Evolutionary conservation across 768 basidiomycete genomes (phyloP).

Genomic region (Crucibulum laeve): DNA sequence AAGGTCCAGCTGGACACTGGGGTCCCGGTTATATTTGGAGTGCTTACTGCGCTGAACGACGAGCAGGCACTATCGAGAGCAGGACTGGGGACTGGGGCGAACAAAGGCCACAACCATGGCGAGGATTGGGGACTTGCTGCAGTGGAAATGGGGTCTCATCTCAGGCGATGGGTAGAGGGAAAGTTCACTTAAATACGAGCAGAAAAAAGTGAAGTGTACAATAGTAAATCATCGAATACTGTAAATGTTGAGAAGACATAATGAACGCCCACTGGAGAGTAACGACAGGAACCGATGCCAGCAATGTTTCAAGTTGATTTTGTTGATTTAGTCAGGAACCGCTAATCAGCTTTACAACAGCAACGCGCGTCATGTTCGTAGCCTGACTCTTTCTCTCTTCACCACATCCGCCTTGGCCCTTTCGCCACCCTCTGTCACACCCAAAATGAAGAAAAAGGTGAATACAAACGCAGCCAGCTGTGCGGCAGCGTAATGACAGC

Average conservation of each 20-base stretch:
- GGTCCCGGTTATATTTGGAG: conserved; percentile 94
- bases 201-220: conserved; percentile 7
- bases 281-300: no score
- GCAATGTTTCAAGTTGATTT: background rate
- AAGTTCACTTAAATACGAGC: conserved; percentile 40
- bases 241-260: background rate
- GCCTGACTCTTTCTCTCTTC: conserved; percentile 12
- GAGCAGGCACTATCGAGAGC: conserved; percentile 94
- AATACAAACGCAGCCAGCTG: conserved; percentile 13
- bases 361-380: conserved; percentile 16
- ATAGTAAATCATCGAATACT: background rate
- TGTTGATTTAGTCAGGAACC: no score
- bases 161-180: conserved; percentile 66
- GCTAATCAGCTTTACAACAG: no score
- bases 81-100: conserved; percentile 68
- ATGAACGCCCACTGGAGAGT: no score
- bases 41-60: conserved; percentile 87
- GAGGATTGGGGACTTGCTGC: conserved; percentile 98
- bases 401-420: conserved; percentile 7
- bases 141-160: conserved; percentile 82
- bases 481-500: conserved; percentile 8
- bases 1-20: conserved; percentile 90
- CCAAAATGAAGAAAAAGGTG: conserved; percentile 63
- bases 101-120: conserved; percentile 93
- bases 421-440: conserved; percentile 6